Evolutionary conservation across 2,329 filamentous ascomycete species (phyloP).

Genomic region (Geoglossum cookeanum): DNA sequence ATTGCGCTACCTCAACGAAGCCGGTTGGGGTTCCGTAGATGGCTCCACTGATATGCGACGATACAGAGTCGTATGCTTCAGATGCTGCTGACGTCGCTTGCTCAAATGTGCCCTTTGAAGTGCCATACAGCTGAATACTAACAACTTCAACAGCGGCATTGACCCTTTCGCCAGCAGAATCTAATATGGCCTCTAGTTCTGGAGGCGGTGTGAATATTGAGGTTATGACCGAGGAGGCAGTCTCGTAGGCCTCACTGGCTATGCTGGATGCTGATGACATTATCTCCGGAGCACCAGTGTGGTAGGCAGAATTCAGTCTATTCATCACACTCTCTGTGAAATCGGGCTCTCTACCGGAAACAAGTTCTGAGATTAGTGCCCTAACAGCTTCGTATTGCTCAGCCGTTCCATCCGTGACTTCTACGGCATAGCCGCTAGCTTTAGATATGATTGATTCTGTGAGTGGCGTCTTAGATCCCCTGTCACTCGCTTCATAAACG

Average conservation of each 20-base stretch:
- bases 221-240: conserved; percentile 20
- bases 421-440: conserved; percentile 38
- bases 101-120: conserved; percentile 32
- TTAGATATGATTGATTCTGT: conserved; percentile 27
- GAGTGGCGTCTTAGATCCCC: conserved; percentile 19
- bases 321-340: conserved; percentile 67
- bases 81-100: conserved; percentile 33
- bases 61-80: conserved; percentile 31
- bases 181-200: conserved; percentile 36
- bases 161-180: conserved; percentile 35
- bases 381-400: conserved; percentile 52
- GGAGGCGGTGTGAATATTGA: conserved; percentile 37
- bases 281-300: conserved; percentile 40
- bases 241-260: conserved; percentile 20
- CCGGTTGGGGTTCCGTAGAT: conserved; percentile 34
- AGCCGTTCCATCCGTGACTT: conserved; percentile 39
- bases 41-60: conserved; percentile 30
- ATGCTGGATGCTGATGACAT: conserved; percentile 34
- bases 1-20: conserved; percentile 33
- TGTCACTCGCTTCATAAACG: background rate
- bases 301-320: conserved; percentile 52
- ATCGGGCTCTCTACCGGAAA: conserved; percentile 57
- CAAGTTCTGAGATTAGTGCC: conserved; percentile 54
- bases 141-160: conserved; percentile 39
- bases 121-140: conserved; percentile 37